A percentile compares a stretch with the other conserved stretches of the same genome.
These are phyloP conservation scores for Xylaria acuta DNA, from an alignment of 495 filamentous ascomycete species.

Conservation along the genomic window DNA sequence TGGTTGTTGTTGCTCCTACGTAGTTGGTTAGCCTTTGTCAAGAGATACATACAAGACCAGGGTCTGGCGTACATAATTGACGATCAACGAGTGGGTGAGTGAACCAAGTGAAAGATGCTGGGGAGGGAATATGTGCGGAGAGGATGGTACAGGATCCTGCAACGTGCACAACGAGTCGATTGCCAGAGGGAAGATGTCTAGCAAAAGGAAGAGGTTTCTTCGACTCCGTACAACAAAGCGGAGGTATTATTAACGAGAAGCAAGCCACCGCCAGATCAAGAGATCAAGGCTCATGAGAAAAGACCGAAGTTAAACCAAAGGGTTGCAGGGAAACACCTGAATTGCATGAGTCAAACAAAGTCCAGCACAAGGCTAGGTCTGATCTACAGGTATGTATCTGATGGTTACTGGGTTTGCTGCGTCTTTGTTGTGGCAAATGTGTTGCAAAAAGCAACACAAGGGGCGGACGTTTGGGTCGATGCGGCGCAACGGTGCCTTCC, in stretches of 20 bases:
- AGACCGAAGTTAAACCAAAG: neutral
- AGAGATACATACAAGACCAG: neutral
- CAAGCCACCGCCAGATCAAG: neutral
- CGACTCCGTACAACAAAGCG: neutral
- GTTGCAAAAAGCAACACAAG: neutral
- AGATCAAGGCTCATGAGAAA: neutral
- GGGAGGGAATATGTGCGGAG: neutral
- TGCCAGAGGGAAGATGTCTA: neutral
- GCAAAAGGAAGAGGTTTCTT: neutral
- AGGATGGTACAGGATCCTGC: neutral
- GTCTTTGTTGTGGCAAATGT: slow-evolving; percentile 19
- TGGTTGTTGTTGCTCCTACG: slow-evolving; percentile 21
- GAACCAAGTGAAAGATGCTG: neutral
- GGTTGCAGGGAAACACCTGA: neutral
- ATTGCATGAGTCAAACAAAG: neutral
- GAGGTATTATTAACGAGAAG: neutral
- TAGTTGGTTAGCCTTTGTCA: neutral
- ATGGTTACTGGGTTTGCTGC: no score
- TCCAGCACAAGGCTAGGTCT: neutral
- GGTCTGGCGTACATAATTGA: slow-evolving; percentile 14
- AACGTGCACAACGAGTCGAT: neutral
- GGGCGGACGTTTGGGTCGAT: neutral
- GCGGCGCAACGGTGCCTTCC: neutral
- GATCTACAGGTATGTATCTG: neutral
- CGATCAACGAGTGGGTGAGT: neutral